Percentiles rank a stretch among this genome's conserved stretches.
These are phyloP conservation scores for Nakaseomyces nivariensis DNA, from an alignment of 1,139 yeast genomes.

Conservation along the genomic window DNA sequence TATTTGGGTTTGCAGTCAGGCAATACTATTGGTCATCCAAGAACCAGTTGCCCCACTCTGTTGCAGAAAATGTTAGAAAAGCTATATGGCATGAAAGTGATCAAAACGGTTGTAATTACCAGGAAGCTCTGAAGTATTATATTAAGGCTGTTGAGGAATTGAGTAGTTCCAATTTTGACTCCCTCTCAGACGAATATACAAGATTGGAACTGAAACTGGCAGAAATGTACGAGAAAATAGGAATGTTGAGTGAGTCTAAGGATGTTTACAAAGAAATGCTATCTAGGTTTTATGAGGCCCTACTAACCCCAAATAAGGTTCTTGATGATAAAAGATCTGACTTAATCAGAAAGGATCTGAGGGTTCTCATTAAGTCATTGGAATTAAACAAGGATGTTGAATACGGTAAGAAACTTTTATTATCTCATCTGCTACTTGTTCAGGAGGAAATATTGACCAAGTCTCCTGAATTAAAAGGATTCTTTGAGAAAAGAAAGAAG, in stretches of 20 bases:
- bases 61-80: constrained; percentile 27
- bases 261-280: constrained; percentile 59
- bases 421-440: constrained; percentile 57
- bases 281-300: constrained; percentile 49
- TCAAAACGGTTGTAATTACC: constrained; percentile 50
- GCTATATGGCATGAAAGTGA: constrained; percentile 80
- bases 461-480: constrained; percentile 26
- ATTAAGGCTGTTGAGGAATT: constrained; percentile 43
- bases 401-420: constrained; percentile 47
- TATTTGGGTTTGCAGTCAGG: not conserved
- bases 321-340: constrained; percentile 39
- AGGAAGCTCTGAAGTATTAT: constrained; percentile 60
- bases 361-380: constrained; percentile 59
- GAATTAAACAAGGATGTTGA: constrained; percentile 46
- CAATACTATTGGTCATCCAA: constrained; percentile 2
- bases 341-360: constrained; percentile 58
- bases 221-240: constrained; percentile 70
- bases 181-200: constrained; percentile 61
- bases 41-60: not conserved
- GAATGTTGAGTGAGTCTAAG: constrained; percentile 52
- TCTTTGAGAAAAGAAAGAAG: constrained; percentile 25
- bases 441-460: constrained; percentile 45
- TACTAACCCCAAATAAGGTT: constrained; percentile 33
- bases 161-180: constrained; percentile 39
- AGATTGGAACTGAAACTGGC: constrained; percentile 80